Base-by-base conservation (phyloP, 306 rosid genomes). In the Quercus aquifolioides region DNA sequence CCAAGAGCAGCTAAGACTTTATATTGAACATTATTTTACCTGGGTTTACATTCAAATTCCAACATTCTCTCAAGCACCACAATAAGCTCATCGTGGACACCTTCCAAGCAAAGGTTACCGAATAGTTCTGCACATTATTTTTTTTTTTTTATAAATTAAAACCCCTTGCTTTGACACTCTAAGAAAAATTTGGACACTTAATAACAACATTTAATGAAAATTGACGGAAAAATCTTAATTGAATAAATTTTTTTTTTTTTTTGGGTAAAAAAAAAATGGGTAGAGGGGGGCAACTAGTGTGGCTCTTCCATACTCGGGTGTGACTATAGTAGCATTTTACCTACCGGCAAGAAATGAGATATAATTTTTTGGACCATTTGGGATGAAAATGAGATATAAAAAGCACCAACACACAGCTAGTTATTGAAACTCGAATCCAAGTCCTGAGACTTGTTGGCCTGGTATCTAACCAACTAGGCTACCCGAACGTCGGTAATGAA, bases 1-100 rank as follows among this genome's bases (percentile, higher is more conserved):
- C 90, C 92, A 59, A 92, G 77, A 55, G 89, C 88, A 81, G 94
- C 86, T 55, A 35, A 38, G 81, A 92, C 83, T 87, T 74, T 87
- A 7, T 38, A 38, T 84, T 78, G 79, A 78, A 89, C 84, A 86
- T 80, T 70, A 81, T 70, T 78, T 76, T 81, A 58, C 81, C 81
- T 35, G 89, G 91, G 79, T 89, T 84, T 76, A 86, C 73, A 76
- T 92, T 81, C 78, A 81, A 81, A 35, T 41, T 26, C 41, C 74
- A 80, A 67, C 92, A 94, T 84, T 20, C 41, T 81, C 71, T 78
- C 74, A 35, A 92, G 70, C 84, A 92, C 63, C 55, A 23, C 7
- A 55, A 80, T 28, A 77, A 90, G 93, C 75, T 49, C 54, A 54
- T 70, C 72, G 77, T 18, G 46, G 51, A 78, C 79, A 64, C 85